These are phyloP conservation scores for Pseudogymnoascus sp. DNA, from an alignment of 2,329 filamentous ascomycete species.

Conservation along the genomic window DNA sequence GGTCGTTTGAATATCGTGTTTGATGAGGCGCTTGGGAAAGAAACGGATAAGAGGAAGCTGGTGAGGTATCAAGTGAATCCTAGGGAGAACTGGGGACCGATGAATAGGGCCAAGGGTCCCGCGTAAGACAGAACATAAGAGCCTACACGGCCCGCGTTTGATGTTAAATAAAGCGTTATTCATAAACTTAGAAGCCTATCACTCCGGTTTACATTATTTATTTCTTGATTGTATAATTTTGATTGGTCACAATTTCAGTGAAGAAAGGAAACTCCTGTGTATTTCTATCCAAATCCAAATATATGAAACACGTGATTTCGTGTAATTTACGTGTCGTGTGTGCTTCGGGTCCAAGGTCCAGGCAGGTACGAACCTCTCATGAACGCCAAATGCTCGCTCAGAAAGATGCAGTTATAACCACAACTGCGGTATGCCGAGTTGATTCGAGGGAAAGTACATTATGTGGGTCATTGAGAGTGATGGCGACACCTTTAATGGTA, in stretches of 20 bases:
- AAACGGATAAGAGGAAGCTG: conserved; percentile 58
- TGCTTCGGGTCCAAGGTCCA: not conserved
- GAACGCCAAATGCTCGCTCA: not conserved
- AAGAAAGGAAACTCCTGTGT: not conserved
- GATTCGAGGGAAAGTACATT: not conserved
- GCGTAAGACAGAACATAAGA: not conserved
- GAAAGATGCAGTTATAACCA: conserved; percentile 2
- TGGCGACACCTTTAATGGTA: conserved; percentile 44
- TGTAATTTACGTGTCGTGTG: not conserved
- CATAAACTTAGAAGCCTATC: not conserved
- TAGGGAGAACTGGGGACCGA: conserved; percentile 84
- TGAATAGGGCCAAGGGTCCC: conserved; percentile 27
- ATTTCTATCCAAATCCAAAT: not conserved
- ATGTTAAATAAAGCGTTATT: not conserved
- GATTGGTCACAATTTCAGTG: not conserved
- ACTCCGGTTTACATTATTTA: not conserved
- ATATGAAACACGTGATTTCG: not conserved
- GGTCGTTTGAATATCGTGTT: conserved; percentile 52
- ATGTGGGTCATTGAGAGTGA: conserved; percentile 52
- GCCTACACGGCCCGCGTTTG: not conserved
- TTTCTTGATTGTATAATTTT: not conserved
- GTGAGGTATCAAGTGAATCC: conserved; percentile 89
- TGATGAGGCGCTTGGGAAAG: conserved; percentile 68
- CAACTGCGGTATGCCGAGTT: not conserved
- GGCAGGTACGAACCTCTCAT: not conserved